Percentiles rank a stretch among this genome's conserved stretches.
phyloP scores from a whole-genome alignment of 2,329 filamentous ascomycete genomes.

The Aspergillus unguis region DNA sequence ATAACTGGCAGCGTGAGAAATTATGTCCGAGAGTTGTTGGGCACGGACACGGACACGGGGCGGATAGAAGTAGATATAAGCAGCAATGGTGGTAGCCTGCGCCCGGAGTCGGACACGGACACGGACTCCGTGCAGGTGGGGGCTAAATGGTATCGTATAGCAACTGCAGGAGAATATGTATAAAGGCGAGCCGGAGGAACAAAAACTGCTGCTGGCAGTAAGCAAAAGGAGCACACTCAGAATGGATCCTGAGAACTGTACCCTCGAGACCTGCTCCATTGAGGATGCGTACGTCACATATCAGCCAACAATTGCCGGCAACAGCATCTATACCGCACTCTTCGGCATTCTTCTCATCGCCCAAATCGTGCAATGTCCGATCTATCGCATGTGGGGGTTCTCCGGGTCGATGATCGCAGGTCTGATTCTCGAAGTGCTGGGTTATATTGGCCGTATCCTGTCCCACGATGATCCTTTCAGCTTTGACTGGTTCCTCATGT shows the following conservation, averaged over 20 bases:
- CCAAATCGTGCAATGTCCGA: constrained; percentile 48
- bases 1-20: background rate
- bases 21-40: too few species aligned
- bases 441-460: constrained; percentile 58
- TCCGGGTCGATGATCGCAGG: constrained; percentile 48
- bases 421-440: constrained; percentile 55
- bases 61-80: background rate
- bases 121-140: background rate
- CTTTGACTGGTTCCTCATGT: constrained; percentile 43
- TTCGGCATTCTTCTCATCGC: constrained; percentile 48
- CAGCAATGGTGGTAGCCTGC: background rate
- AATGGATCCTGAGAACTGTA: background rate
- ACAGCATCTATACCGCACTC: constrained; percentile 25
- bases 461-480: constrained; percentile 51
- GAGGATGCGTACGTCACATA: constrained; percentile 2
- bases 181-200: too few species aligned
- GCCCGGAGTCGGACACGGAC: background rate
- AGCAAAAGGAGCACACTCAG: background rate
- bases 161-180: background rate
- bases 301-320: constrained; percentile 1
- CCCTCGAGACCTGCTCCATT: background rate
- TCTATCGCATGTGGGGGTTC: constrained; percentile 3
- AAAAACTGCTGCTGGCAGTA: background rate
- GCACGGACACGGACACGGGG: constrained; percentile 7
- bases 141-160: background rate